A percentile compares a stretch with the other conserved stretches of the same genome.
phyloP scores from a whole-genome alignment of 148 eudicot genomes.

The Polygonum maritimum region DNA sequence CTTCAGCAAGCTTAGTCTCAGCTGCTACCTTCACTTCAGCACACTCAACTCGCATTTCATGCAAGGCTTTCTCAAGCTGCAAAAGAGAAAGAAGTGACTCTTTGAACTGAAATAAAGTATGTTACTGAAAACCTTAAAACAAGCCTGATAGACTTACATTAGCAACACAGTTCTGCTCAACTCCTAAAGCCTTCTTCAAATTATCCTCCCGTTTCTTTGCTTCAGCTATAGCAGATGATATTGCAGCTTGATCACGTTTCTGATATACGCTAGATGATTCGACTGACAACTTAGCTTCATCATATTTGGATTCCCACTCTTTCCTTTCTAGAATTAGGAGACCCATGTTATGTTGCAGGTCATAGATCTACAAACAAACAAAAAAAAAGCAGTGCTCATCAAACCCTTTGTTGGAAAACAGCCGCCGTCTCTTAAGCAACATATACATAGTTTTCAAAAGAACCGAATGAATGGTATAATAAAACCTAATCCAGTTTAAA shows the following conservation, averaged over 20 bases:
- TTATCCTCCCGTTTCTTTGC: constrained; percentile 72
- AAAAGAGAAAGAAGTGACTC: neutral
- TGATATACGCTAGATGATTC: constrained; percentile 47
- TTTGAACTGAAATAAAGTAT: neutral
- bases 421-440: neutral
- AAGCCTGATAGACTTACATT: constrained; percentile 40
- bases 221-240: constrained; percentile 55
- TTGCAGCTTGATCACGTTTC: constrained; percentile 51
- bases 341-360: constrained; percentile 82
- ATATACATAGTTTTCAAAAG: neutral
- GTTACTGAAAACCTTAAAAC: neutral
- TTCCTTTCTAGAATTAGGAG: constrained; percentile 76
- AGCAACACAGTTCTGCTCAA: constrained; percentile 84
- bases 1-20: constrained; percentile 64
- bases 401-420: neutral
- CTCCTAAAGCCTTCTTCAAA: constrained; percentile 75
- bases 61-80: constrained; percentile 90
- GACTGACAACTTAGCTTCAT: constrained; percentile 44
- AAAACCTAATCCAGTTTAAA: neutral
- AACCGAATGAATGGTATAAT: neutral
- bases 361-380: constrained; percentile 41
- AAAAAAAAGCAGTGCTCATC: neutral
- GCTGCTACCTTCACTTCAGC: constrained; percentile 79
- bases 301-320: constrained; percentile 75
- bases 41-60: constrained; percentile 87